Base-by-base conservation (phyloP, 768 basidiomycete species). In the Rhodotorula paludigena region DNA sequence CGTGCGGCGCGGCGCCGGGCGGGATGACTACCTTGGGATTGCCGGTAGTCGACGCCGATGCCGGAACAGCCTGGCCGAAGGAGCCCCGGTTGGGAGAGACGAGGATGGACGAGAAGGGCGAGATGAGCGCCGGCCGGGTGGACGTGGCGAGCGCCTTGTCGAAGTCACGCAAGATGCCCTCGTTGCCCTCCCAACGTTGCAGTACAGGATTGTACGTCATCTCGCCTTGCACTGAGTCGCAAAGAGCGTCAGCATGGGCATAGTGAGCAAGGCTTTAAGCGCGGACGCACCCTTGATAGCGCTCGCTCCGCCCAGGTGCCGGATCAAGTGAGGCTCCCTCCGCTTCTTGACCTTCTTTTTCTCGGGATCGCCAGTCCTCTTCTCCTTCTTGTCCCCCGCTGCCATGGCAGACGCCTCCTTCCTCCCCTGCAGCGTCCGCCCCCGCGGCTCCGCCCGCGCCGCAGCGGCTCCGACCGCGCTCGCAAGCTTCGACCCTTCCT, bases 151-250 rank as follows among this genome's bases (percentile, higher is more conserved):
- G 84, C 23, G 84, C 87, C 25, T 80, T 80, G 57, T 98, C 94
- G 77, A 98, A 99, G 62, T 92, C 92, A 64, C 89, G 87, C 38
- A 97, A 82, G 23, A 86, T 85, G 65, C 89, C 86, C 71, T 99
- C 94, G 78, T 99, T 98, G 59, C 94, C 94, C 81, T 99, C 94
- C 94, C 94, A 99, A 42, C 90, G 87, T 23, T 89, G 84, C 4
- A 86, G 86, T 25, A 80, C 81, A 47, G 94, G 93, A 79, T 99
- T 98, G 90, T 92, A 99, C 75, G 85, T 89, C 94, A 99, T 99
- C 61, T 93, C 90, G 30, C 92, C 92, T 64, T 94, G 85, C 53
- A 91, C 94, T 94, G 7, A 16, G 21, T 49, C 30, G 5, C 2
- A n/a, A 20, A 18, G 14, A 42, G 14, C 33, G 12, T 30, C 16